Evolutionary conservation across 176 grass and related monocot genomes (phyloP).

Genomic region (Carex pumila): DNA sequence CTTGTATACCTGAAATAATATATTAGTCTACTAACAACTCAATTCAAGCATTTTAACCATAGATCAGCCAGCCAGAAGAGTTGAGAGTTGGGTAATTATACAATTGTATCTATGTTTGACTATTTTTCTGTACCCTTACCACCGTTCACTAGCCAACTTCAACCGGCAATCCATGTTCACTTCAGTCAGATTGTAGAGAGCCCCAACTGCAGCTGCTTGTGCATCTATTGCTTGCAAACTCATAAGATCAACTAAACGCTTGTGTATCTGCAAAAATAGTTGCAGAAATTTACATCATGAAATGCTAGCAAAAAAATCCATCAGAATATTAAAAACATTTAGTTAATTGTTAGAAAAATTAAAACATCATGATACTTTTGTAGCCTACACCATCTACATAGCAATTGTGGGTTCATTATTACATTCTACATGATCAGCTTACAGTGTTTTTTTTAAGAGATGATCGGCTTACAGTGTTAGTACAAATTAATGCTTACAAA

Average conservation of each 20-base stretch:
- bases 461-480: not conserved
- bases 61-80: not conserved
- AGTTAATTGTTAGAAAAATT: not conserved
- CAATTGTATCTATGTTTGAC: not conserved
- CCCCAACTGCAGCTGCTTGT: constrained; percentile 83
- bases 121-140: constrained; percentile 30
- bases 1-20: not conserved
- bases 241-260: constrained; percentile 78
- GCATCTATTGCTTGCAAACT: constrained; percentile 88
- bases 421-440: not conserved
- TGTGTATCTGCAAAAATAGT: constrained; percentile 64
- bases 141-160: constrained; percentile 85
- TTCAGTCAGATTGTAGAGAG: constrained; percentile 92
- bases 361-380: not conserved
- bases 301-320: not conserved
- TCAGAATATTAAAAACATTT: not conserved
- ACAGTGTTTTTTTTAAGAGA: too few relatives aligned
- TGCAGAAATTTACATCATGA: constrained; percentile 1
- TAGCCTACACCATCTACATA: not conserved
- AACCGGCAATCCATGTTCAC: constrained; percentile 90
- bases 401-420: not conserved
- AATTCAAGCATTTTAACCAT: not conserved
- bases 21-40: not conserved
- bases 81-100: not conserved
- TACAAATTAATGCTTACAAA: not conserved